A percentile compares a stretch with the other conserved stretches of the same genome.
These are phyloP conservation scores for Oryza glaberrima DNA, from an alignment of 176 grass and related monocot species.

Conservation along the genomic window DNA sequence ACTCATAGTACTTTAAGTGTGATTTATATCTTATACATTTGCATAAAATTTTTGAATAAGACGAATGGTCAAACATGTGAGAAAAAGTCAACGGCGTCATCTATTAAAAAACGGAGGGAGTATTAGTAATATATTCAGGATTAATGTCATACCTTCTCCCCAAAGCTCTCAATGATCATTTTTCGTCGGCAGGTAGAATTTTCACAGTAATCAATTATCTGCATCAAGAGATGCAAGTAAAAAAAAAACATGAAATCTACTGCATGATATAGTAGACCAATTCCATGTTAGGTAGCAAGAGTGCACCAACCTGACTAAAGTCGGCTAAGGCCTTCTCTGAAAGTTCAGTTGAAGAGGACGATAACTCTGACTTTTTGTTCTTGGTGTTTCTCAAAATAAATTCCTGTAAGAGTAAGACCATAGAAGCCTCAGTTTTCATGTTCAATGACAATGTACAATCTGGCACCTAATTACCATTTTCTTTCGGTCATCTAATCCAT, in stretches of 20 bases:
- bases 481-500: constrained; percentile 79
- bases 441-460: constrained; percentile 19
- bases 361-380: constrained; percentile 57
- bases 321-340: constrained; percentile 69
- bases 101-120: too few relatives aligned
- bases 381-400: constrained; percentile 83
- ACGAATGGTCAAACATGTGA: too few relatives aligned
- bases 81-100: too few relatives aligned
- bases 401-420: constrained; percentile 62
- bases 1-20: too few relatives aligned
- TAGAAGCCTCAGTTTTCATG: constrained; percentile 31
- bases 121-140: background rate
- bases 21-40: too few relatives aligned
- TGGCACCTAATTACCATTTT: constrained; percentile 71
- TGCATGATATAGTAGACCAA: constrained; percentile 16
- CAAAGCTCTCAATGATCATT: constrained; percentile 91
- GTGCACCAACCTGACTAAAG: constrained; percentile 74
- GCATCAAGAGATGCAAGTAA: constrained; percentile 34
- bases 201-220: constrained; percentile 96
- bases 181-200: constrained; percentile 65
- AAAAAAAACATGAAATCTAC: constrained; percentile 14
- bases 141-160: constrained; percentile 62
- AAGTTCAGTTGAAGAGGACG: constrained; percentile 62
- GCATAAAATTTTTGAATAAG: too few relatives aligned
- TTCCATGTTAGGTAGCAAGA: constrained; percentile 28